Evolutionary conservation across 176 grass and related monocot species (phyloP), one percentile per base, ranked within the genome.

Genomic region (Urochloa ruziziensis): DNA sequence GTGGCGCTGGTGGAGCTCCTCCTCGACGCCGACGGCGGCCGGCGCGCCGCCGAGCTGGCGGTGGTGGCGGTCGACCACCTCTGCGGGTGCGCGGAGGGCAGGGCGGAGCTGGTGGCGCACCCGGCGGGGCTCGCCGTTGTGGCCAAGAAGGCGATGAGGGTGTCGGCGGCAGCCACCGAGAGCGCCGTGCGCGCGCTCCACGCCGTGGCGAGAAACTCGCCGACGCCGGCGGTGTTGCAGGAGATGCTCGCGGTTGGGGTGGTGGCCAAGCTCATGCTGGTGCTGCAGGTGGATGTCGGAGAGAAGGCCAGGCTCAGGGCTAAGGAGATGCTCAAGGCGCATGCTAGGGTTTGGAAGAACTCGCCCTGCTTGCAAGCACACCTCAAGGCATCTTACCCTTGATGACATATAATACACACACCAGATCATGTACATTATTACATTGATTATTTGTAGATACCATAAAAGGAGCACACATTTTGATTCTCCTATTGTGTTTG

Each of bases 341-440:
- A 99, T 66, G 80, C 79, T 84, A 95, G 75, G 82, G 91, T 86
- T 90, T 99, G 96, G 96, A 99, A 79, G 74, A 79, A 85, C 35
- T 94, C 96, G 19, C 93, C 91, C 24, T 98, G 93, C 75, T 78
- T 98, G 25, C 57, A 75, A 53, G 39, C 75, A 57, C 70, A 85
- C 46, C 29, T 93, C 5, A 92, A 83, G 61, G 86, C 64, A 12
- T 86, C 51, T 56, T 97, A 93, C 84, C 81, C 86, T 77, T 54
- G 51, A 23, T 21, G 51, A 40, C 8, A 34, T 24, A 68, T 1
- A 69, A 36, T 15, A 67, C 23, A 79, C 7, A 64, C 36, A 61
- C 8, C 19, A 48, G 2, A 7, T 27, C 10, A 19, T 80, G 78
- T 70, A 33, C 4, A 37, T 62, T 65, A 37, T 62, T 65, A 34